Evolutionary conservation across 2,329 filamentous ascomycete genomes (phyloP).

Genomic region (Aureobasidium zeae): DNA sequence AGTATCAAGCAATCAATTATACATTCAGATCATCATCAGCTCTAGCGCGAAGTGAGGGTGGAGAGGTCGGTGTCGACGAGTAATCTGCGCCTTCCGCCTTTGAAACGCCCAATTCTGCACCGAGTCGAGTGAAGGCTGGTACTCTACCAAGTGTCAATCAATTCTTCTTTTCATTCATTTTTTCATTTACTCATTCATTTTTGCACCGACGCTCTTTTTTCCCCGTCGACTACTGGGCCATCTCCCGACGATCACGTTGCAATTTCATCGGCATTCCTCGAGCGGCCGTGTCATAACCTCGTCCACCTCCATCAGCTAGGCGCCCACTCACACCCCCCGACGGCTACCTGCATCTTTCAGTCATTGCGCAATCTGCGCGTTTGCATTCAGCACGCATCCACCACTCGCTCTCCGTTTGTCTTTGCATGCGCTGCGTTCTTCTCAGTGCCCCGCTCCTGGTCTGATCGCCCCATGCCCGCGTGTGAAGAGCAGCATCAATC

Average conservation of each 20-base stretch:
- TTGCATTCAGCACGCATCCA: slow-evolving; percentile 1
- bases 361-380: slow-evolving; percentile 5
- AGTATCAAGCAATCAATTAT: too few species aligned
- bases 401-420: slow-evolving; percentile 13
- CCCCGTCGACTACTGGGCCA: not conserved
- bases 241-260: not conserved
- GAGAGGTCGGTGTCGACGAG: too few species aligned
- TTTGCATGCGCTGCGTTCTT: slow-evolving; percentile 4
- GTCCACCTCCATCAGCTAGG: slow-evolving; percentile 1
- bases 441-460: not conserved
- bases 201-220: slow-evolving; percentile 2
- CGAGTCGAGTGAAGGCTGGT: too few species aligned
- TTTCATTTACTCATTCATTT: not conserved
- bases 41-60: too few species aligned
- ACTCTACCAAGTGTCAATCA: too few species aligned
- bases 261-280: slow-evolving; percentile 12
- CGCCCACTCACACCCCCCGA: slow-evolving; percentile 1
- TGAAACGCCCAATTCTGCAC: slow-evolving; percentile 11
- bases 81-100: slow-evolving; percentile 4
- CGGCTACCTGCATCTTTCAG: slow-evolving; percentile 5
- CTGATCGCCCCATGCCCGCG: not conserved
- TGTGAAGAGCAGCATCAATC: slow-evolving; percentile 4
- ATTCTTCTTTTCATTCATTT: not conserved
- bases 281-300: slow-evolving; percentile 2
- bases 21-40: slow-evolving; percentile 12